phyloP scores from a whole-genome alignment of 2,329 filamentous ascomycete species.

The Ustulina deusta region DNA sequence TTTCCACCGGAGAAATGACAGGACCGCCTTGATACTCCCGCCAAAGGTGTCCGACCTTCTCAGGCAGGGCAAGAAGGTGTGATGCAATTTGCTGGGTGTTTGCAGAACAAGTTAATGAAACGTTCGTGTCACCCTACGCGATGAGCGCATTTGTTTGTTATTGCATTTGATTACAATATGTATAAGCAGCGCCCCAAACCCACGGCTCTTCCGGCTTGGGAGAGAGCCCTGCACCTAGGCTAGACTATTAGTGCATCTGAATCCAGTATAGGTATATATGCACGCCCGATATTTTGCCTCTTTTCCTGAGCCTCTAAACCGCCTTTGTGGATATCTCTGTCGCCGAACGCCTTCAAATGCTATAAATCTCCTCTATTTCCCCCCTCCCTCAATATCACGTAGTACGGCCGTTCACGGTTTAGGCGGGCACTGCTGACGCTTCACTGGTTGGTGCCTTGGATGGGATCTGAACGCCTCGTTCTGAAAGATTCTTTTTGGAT shows the following conservation, averaged over 20 bases:
- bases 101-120: not conserved
- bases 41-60: conserved; percentile 87
- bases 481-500: conserved; percentile 49
- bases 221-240: not conserved
- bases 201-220: not conserved
- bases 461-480: conserved; percentile 46
- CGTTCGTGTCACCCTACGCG: not conserved
- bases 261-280: conserved; percentile 24
- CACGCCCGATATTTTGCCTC: conserved; percentile 10
- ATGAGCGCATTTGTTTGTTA: not conserved
- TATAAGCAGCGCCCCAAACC: conserved; percentile 8
- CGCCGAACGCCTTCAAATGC: conserved; percentile 46
- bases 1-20: conserved; percentile 92
- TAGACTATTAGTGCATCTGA: conserved; percentile 10
- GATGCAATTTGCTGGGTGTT: conserved; percentile 29
- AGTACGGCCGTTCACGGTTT: not conserved
- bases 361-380: conserved; percentile 12
- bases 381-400: not conserved
- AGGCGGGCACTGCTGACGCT: conserved; percentile 37
- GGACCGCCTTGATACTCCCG: conserved; percentile 84
- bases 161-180: conserved; percentile 1
- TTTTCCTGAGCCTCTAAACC: conserved; percentile 11
- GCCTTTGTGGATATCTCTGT: conserved; percentile 28
- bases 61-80: conserved; percentile 70
- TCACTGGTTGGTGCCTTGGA: conserved; percentile 36